These are phyloP conservation scores for Oryza brachyantha DNA, from an alignment of 176 grass and related monocot species.

Conservation along the genomic window DNA sequence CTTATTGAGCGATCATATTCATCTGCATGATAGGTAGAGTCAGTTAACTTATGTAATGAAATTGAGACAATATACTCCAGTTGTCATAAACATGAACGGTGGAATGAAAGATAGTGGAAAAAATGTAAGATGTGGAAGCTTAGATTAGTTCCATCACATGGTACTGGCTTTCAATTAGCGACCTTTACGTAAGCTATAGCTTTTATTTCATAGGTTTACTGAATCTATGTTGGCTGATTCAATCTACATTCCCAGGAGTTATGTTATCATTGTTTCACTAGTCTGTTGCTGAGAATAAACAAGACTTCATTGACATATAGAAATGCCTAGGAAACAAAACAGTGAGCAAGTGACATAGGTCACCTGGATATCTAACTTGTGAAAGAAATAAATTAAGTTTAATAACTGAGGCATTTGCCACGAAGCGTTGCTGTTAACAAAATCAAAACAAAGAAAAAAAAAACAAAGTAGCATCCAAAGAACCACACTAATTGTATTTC, in stretches of 20 bases:
- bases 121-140: neutral
- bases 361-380: neutral
- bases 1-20: conserved; percentile 99
- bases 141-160: no score
- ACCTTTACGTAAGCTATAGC: conserved; percentile 10
- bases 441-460: neutral
- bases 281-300: neutral
- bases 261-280: conserved; percentile 7
- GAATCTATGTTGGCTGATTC: neutral
- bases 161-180: neutral
- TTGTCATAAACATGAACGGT: neutral
- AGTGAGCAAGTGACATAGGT: neutral
- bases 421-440: conserved; percentile 11
- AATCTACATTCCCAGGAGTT: neutral
- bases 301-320: neutral
- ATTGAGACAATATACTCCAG: conserved; percentile 17
- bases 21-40: conserved; percentile 64
- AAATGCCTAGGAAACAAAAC: neutral
- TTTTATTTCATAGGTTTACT: neutral
- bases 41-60: neutral
- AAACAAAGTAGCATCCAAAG: neutral
- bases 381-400: neutral
- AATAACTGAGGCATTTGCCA: neutral
- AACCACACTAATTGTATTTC: neutral
- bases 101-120: neutral